Percentiles rank a stretch among this genome's conserved stretches.
Conservation (phyloP, 2,329 filamentous ascomycete genomes). For the Knoxdaviesia proteae region DNA sequence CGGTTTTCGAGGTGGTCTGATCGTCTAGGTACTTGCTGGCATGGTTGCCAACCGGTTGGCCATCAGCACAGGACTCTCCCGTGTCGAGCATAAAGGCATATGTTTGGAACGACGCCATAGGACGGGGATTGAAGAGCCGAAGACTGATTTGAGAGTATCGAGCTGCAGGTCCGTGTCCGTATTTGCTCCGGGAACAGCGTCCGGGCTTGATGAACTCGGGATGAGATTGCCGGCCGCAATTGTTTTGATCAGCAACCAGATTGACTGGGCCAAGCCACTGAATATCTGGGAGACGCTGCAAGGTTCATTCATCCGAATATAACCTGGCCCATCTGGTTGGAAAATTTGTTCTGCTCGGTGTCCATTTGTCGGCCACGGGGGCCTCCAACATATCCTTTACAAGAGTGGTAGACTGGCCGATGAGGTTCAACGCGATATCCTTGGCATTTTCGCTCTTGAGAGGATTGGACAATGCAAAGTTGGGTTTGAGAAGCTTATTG, state of each 20-base stretch:
- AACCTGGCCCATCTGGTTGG: conserved; percentile 10
- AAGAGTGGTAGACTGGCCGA: conserved; percentile 9
- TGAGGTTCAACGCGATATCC: conserved; percentile 9
- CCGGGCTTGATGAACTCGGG: conserved; percentile 1
- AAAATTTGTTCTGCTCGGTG: conserved; percentile 9
- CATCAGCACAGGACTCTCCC: conserved; percentile 10
- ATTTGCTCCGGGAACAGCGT: not conserved
- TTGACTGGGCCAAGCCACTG: conserved; percentile 7
- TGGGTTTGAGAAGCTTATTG: conserved; percentile 8
- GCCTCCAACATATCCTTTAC: conserved; percentile 9
- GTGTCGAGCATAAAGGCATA: conserved; percentile 14
- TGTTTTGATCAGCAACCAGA: conserved; percentile 8
- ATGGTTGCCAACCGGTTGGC: conserved; percentile 6
- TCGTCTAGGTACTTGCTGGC: conserved; percentile 10
- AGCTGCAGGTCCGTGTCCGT: conserved; percentile 1
- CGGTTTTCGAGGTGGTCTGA: conserved; percentile 7
- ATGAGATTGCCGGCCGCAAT: conserved; percentile 12
- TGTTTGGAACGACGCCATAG: conserved; percentile 10
- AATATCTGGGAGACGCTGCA: conserved; percentile 8
- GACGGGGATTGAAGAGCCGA: conserved; percentile 12
- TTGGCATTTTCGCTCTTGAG: conserved; percentile 8
- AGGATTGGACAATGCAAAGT: conserved; percentile 6
- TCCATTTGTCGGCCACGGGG: conserved; percentile 8
- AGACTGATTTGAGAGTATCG: conserved; percentile 10
- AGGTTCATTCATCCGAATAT: conserved; percentile 10